phyloP scores from a whole-genome alignment of 2,329 filamentous ascomycete species.

The Aureobasidium sp. region DNA sequence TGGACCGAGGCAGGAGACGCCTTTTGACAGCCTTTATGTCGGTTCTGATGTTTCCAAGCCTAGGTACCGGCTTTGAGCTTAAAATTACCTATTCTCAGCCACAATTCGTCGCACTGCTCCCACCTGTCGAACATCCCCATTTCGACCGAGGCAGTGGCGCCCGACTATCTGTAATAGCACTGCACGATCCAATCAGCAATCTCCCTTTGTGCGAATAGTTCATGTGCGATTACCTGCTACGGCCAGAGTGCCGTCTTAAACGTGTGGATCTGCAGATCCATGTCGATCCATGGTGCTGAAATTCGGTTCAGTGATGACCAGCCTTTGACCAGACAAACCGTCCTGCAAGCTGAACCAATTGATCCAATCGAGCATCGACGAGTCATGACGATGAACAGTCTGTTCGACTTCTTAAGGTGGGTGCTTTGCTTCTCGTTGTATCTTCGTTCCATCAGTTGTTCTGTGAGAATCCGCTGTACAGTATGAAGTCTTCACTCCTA shows the following conservation, averaged over 20 bases:
- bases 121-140: not conserved
- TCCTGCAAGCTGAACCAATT: not conserved
- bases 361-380: not conserved
- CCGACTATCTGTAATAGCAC: not conserved
- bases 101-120: not conserved
- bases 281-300: not conserved
- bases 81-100: not conserved
- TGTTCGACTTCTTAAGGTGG: not conserved
- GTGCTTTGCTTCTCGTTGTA: not conserved
- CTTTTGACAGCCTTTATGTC: not conserved
- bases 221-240: not conserved
- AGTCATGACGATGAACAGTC: not conserved
- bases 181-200: not conserved
- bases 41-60: not conserved
- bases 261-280: slow-evolving; percentile 5
- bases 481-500: slow-evolving; percentile 5
- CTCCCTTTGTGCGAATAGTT: not conserved
- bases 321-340: not conserved
- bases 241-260: not conserved
- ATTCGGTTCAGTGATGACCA: slow-evolving; percentile 1
- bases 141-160: not conserved
- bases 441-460: not conserved
- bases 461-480: not conserved
- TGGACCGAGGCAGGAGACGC: not conserved
- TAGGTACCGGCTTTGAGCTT: not conserved